Evolutionary conservation across 148 eudicot genomes (phyloP).

Genomic region (Beta vulgaris): DNA sequence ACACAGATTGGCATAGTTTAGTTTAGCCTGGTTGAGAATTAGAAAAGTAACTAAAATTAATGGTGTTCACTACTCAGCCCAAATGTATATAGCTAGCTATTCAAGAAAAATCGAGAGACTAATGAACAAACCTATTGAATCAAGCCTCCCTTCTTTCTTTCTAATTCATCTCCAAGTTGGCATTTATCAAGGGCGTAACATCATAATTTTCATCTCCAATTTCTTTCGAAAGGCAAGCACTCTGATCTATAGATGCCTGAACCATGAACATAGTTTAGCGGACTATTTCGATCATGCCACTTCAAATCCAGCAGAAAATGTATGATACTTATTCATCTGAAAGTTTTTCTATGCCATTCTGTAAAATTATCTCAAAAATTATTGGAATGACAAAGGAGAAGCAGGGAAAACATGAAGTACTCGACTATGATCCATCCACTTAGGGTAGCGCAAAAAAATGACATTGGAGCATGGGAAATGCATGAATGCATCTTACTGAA

Average conservation of each 20-base stretch:
- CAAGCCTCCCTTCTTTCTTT: slow-evolving; percentile 70
- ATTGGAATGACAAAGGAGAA: background rate
- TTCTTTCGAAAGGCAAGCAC: too few species aligned
- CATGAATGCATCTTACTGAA: slow-evolving; percentile 59
- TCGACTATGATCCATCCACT: slow-evolving; percentile 63
- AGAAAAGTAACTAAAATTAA: background rate
- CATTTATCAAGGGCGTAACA: slow-evolving; percentile 85
- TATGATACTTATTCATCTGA: too few species aligned
- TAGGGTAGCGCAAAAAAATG: slow-evolving; percentile 76
- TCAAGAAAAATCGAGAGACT: too few species aligned
- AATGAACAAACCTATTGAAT: slow-evolving; percentile 56
- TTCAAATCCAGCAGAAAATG: background rate
- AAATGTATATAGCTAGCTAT: too few species aligned
- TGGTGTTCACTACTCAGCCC: too few species aligned
- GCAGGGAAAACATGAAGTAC: slow-evolving; percentile 30
- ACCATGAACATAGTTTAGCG: background rate
- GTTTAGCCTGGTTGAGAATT: background rate
- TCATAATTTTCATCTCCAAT: slow-evolving; percentile 47
- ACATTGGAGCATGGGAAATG: slow-evolving; percentile 77
- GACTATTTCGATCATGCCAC: background rate
- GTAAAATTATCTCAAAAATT: too few species aligned
- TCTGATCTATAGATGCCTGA: slow-evolving; percentile 77
- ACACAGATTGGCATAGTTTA: slow-evolving; percentile 10
- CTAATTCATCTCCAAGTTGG: slow-evolving; percentile 85
- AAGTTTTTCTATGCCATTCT: too few species aligned